Evolutionary conservation across 2,329 filamentous ascomycete species (phyloP).

Genomic region (Monosporascus cannonballus): DNA sequence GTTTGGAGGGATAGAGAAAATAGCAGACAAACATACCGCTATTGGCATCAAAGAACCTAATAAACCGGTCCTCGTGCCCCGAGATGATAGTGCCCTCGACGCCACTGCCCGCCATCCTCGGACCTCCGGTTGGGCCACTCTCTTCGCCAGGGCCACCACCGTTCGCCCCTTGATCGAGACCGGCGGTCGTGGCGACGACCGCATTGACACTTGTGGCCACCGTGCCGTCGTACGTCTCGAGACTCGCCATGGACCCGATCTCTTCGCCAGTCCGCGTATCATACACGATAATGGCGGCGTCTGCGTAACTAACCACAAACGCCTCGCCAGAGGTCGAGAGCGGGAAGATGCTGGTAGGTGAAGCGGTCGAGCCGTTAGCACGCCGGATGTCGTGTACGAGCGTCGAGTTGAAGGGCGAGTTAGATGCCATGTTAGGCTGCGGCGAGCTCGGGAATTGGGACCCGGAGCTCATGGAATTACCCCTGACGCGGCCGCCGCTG

Average conservation of each 20-base stretch:
- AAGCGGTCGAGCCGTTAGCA: slow-evolving; percentile 57
- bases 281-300: slow-evolving; percentile 85
- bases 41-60: slow-evolving; percentile 97
- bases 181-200: slow-evolving; percentile 79
- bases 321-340: slow-evolving; percentile 76
- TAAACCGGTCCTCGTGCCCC: slow-evolving; percentile 92
- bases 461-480: slow-evolving; percentile 90
- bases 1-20: background rate
- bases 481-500: slow-evolving; percentile 73
- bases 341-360: slow-evolving; percentile 88
- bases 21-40: slow-evolving; percentile 64
- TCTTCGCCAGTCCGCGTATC: slow-evolving; percentile 90
- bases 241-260: slow-evolving; percentile 84
- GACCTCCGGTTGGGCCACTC: slow-evolving; percentile 71
- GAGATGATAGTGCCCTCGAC: slow-evolving; percentile 93
- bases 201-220: slow-evolving; percentile 76
- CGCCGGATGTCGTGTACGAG: slow-evolving; percentile 82
- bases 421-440: slow-evolving; percentile 79
- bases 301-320: slow-evolving; percentile 89
- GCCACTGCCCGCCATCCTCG: slow-evolving; percentile 60
- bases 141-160: slow-evolving; percentile 59
- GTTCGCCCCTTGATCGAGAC: slow-evolving; percentile 65
- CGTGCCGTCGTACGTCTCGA: slow-evolving; percentile 89
- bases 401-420: slow-evolving; percentile 80
- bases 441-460: slow-evolving; percentile 87